phyloP scores from a whole-genome alignment of 345 rosid species.

The Citrus sp. region DNA sequence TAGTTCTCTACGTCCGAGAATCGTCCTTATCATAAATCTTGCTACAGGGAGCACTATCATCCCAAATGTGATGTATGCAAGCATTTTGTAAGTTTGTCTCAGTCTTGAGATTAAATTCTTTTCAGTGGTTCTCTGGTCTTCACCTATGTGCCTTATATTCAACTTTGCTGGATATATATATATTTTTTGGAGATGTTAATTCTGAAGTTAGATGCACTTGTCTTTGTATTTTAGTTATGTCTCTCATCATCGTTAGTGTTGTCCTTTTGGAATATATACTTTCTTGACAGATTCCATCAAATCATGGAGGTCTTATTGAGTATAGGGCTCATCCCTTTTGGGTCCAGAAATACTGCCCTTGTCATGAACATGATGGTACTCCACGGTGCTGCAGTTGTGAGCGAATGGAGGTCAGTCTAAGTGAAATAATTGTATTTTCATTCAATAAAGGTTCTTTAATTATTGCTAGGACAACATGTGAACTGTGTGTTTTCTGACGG shows the following conservation, averaged over 20 bases:
- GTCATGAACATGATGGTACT: constrained; percentile 86
- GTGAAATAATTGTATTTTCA: neutral
- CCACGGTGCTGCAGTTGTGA: constrained; percentile 99
- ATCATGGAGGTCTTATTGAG: constrained; percentile 87
- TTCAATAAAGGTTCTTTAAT: neutral
- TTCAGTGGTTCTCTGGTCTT: neutral
- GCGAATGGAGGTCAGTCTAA: constrained; percentile 89
- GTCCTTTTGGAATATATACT: constrained; percentile 24
- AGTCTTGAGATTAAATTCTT: neutral
- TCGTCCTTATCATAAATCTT: constrained; percentile 78
- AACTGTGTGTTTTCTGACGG: neutral
- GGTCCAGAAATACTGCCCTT: constrained; percentile 94
- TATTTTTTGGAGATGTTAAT: neutral
- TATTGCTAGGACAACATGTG: neutral
- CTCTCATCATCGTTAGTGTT: constrained; percentile 21
- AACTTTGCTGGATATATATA: neutral
- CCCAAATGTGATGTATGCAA: constrained; percentile 98
- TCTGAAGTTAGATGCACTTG: neutral
- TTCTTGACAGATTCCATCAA: constrained; percentile 87
- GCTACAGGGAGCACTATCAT: constrained; percentile 83
- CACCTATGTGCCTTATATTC: neutral
- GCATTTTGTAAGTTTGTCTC: constrained; percentile 60
- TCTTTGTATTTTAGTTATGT: constrained; percentile 9
- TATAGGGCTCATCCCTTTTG: constrained; percentile 99
- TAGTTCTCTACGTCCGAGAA: constrained; percentile 86